Evolutionary conservation across 2,329 filamentous ascomycete species (phyloP).

Genomic region (Ilyonectria mors-panacis): DNA sequence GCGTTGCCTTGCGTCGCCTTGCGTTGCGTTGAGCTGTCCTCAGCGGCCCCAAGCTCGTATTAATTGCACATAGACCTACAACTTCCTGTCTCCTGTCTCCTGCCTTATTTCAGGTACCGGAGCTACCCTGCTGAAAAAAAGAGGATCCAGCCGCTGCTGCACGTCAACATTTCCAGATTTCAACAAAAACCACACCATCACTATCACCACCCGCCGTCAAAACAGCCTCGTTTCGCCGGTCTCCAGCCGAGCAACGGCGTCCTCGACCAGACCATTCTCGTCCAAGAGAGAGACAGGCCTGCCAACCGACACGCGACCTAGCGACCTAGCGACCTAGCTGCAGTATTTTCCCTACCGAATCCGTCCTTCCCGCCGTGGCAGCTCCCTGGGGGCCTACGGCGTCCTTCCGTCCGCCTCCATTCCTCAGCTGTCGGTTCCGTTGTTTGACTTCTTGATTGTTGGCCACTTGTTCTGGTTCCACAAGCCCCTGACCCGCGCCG

Average conservation of each 20-base stretch:
- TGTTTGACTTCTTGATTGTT: background rate
- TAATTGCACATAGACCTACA: background rate
- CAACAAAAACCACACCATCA: background rate
- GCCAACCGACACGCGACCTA: background rate
- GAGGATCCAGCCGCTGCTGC: conserved; percentile 3
- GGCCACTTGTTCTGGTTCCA: conserved; percentile 3
- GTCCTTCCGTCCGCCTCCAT: conserved; percentile 1
- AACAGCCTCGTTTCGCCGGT: background rate
- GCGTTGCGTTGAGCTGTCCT: background rate
- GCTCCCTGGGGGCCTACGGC: background rate
- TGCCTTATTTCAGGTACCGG: conserved; percentile 16
- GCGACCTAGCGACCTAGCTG: background rate
- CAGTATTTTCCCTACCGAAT: conserved; percentile 11
- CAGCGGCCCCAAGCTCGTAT: conserved; percentile 1
- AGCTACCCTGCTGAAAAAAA: conserved; percentile 8
- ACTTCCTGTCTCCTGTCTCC: background rate
- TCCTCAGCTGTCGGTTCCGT: conserved; percentile 2
- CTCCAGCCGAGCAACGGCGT: background rate
- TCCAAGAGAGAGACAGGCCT: background rate
- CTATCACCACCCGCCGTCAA: background rate
- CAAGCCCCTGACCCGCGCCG: conserved; percentile 26
- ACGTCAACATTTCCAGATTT: conserved; percentile 27
- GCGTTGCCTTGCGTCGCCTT: background rate
- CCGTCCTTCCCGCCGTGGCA: conserved; percentile 8
- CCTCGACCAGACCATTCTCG: background rate